These are phyloP conservation scores for Linderniella brevidens DNA, from an alignment of 257 asterid genomes.

Conservation along the genomic window DNA sequence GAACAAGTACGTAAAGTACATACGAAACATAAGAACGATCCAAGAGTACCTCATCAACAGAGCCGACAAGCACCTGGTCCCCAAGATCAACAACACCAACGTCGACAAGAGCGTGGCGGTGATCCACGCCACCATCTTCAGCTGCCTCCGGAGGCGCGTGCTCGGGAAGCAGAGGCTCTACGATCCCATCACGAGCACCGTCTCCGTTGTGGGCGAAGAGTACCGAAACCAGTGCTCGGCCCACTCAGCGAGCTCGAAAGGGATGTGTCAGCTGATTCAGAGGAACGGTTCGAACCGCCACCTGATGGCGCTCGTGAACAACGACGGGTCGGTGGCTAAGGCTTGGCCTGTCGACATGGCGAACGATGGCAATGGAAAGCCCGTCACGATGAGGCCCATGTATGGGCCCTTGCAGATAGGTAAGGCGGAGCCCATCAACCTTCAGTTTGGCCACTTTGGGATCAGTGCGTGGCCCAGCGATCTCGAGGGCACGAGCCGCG, in stretches of 20 bases:
- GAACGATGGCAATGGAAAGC: conserved; percentile 28
- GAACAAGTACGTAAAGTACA: conserved; percentile 92
- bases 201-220: conserved; percentile 62
- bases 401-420: conserved; percentile 78
- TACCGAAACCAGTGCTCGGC: conserved; percentile 85
- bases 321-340: conserved; percentile 94
- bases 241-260: conserved; percentile 79
- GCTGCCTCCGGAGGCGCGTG: conserved; percentile 82
- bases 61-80: conserved; percentile 93
- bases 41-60: conserved; percentile 95
- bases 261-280: conserved; percentile 94
- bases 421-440: conserved; percentile 76
- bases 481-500: conserved; percentile 84
- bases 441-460: conserved; percentile 92
- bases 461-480: conserved; percentile 93
- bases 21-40: conserved; percentile 80
- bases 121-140: conserved; percentile 94
- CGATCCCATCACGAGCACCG: conserved; percentile 67
- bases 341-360: conserved; percentile 83
- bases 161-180: conserved; percentile 56
- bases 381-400: conserved; percentile 44
- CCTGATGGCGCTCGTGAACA: conserved; percentile 84
- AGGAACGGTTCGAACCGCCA: conserved; percentile 85
- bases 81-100: conserved; percentile 88
- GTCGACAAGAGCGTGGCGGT: conserved; percentile 94